Evolutionary conservation across 805 yeast genomes (phyloP).

Genomic region (Vanderwaltozyma verrucispora): DNA sequence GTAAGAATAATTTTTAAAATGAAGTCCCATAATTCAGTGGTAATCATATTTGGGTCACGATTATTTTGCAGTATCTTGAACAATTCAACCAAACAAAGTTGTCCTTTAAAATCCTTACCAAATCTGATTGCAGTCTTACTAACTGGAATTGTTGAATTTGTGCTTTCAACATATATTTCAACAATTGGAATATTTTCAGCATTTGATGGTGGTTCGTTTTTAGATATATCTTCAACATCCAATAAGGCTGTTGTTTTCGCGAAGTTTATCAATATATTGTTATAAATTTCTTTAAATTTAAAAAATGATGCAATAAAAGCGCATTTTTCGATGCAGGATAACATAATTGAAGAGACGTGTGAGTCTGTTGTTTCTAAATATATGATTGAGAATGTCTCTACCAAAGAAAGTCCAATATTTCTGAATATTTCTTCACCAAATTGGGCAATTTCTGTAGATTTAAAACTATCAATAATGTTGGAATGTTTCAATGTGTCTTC

Average conservation of each 20-base stretch:
- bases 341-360: conserved; percentile 73
- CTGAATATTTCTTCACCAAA: conserved; percentile 68
- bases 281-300: conserved; percentile 45
- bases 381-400: conserved; percentile 62
- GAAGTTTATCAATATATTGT: conserved; percentile 44
- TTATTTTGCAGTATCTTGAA: conserved; percentile 65
- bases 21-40: conserved; percentile 44
- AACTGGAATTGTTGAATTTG: conserved; percentile 52
- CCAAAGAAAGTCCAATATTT: conserved; percentile 49
- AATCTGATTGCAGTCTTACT: conserved; percentile 73
- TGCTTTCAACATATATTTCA: conserved; percentile 39
- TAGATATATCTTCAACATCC: conserved; percentile 15
- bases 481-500: conserved; percentile 7
- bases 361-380: conserved; percentile 87
- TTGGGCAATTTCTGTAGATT: conserved; percentile 31
- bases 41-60: conserved; percentile 33
- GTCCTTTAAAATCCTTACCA: conserved; percentile 89
- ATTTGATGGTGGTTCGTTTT: conserved; percentile 6
- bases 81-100: conserved; percentile 74
- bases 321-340: conserved; percentile 79
- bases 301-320: conserved; percentile 65
- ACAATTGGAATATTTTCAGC: conserved; percentile 32
- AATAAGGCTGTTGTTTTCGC: conserved; percentile 59
- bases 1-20: conserved; percentile 50
- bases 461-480: conserved; percentile 12